These are phyloP conservation scores for Solanum pennellii DNA, from an alignment of 257 asterid genomes.

Conservation along the genomic window DNA sequence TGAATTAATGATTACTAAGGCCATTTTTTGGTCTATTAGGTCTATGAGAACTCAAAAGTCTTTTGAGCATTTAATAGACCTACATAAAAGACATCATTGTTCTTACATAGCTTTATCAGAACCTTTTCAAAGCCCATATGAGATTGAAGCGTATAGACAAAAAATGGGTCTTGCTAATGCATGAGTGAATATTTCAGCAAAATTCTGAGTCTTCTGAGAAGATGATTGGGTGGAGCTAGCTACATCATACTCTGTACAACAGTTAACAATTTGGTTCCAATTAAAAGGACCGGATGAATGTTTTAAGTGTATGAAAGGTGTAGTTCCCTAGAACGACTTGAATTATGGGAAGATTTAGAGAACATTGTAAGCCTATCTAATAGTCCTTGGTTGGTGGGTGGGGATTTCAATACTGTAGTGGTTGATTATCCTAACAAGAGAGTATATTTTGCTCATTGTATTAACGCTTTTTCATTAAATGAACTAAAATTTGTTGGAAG, in stretches of 20 bases:
- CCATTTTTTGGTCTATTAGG: background rate
- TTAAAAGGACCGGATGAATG: fast-evolving
- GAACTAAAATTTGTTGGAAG: background rate
- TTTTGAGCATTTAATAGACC: background rate
- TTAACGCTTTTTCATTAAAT: too few species aligned
- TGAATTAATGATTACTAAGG: background rate
- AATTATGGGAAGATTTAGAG: too few species aligned
- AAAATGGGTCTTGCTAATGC: background rate
- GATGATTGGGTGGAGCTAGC: background rate
- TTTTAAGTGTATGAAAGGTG: background rate
- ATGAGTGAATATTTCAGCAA: too few species aligned
- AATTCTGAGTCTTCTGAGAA: too few species aligned
- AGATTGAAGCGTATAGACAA: too few species aligned
- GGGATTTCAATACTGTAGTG: background rate
- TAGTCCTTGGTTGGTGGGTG: background rate
- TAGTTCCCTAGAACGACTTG: background rate
- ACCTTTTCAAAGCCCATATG: background rate
- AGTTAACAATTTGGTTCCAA: too few species aligned
- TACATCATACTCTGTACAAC: too few species aligned
- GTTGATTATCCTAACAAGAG: background rate
- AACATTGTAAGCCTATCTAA: background rate
- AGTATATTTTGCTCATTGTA: too few species aligned
- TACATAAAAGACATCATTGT: background rate
- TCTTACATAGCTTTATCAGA: background rate
- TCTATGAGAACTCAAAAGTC: too few species aligned